Percentiles rank a stretch among this genome's conserved stretches.
phyloP scores from a whole-genome alignment of 108 stramenopile genomes.

The Cyclotella baltica region DNA sequence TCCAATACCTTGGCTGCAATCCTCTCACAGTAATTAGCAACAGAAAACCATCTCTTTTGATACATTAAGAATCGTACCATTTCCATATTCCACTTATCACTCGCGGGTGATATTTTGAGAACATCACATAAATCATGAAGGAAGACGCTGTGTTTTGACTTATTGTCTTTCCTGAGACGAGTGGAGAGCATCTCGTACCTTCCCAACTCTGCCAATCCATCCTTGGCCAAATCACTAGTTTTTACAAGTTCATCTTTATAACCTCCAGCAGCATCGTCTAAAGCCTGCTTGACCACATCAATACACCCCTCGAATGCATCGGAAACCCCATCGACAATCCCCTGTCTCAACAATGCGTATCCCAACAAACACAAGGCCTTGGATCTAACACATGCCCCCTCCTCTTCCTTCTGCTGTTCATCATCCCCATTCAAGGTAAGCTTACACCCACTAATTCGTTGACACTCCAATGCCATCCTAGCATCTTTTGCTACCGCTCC shows the following conservation, averaged over 20 bases:
- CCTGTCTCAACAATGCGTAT: slow-evolving; percentile 32
- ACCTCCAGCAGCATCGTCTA: background rate
- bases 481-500: slow-evolving; percentile 65
- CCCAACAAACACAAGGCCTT: slow-evolving; percentile 27
- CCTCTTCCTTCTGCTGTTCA: slow-evolving; percentile 8
- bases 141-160: slow-evolving; percentile 3
- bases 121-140: slow-evolving; percentile 13
- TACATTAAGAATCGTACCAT: slow-evolving; percentile 29
- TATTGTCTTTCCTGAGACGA: background rate
- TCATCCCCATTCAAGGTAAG: background rate
- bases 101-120: slow-evolving; percentile 37
- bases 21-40: slow-evolving; percentile 52
- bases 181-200: slow-evolving; percentile 14
- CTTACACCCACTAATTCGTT: slow-evolving; percentile 26
- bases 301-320: slow-evolving; percentile 41
- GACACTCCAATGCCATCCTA: slow-evolving; percentile 52
- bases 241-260: background rate
- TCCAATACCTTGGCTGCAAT: slow-evolving; percentile 26
- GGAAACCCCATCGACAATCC: slow-evolving; percentile 21
- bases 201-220: slow-evolving; percentile 8
- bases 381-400: slow-evolving; percentile 18
- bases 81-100: slow-evolving; percentile 23
- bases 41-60: slow-evolving; percentile 34
- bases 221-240: background rate
- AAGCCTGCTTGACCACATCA: slow-evolving; percentile 25